These are phyloP conservation scores for Pleoardoris graminearum DNA, from an alignment of 2,329 filamentous ascomycete species.

Conservation along the genomic window DNA sequence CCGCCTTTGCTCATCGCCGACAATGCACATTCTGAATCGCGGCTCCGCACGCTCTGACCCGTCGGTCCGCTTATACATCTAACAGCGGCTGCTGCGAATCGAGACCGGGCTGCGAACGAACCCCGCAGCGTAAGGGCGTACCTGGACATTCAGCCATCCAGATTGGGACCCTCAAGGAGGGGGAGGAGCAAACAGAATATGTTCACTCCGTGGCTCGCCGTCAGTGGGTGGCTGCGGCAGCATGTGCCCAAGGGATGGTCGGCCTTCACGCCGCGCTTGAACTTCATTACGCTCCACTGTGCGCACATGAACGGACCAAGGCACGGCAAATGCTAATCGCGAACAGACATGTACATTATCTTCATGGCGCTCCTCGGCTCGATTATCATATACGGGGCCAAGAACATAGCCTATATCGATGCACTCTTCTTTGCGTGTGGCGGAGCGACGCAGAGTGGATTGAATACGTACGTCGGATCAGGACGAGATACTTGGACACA, in stretches of 20 bases:
- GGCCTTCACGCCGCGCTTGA: constrained; percentile 64
- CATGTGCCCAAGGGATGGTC: constrained; percentile 26
- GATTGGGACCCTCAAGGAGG: no score
- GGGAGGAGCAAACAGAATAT: not conserved
- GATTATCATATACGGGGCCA: constrained; percentile 70
- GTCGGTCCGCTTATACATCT: constrained; percentile 8
- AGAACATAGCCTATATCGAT: constrained; percentile 76
- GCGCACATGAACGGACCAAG: constrained; percentile 12
- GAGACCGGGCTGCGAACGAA: not conserved
- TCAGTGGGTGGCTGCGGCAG: constrained; percentile 33
- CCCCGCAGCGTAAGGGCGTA: no score
- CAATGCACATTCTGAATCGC: constrained; percentile 1
- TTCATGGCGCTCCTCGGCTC: constrained; percentile 73
- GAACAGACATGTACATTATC: constrained; percentile 77
- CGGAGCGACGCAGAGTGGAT: constrained; percentile 84
- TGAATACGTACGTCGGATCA: constrained; percentile 67
- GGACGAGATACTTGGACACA: not conserved
- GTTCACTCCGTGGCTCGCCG: constrained; percentile 32
- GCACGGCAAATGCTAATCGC: constrained; percentile 15
- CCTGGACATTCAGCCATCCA: no score
- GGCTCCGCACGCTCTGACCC: not conserved
- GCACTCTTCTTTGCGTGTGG: constrained; percentile 87
- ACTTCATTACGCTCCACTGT: constrained; percentile 83
- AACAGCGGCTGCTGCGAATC: constrained; percentile 1
- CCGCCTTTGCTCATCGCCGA: not conserved